Evolutionary conservation across 306 rosid genomes (phyloP), one percentile per base, ranked within the genome.

Genomic region (Lablab purpureus): DNA sequence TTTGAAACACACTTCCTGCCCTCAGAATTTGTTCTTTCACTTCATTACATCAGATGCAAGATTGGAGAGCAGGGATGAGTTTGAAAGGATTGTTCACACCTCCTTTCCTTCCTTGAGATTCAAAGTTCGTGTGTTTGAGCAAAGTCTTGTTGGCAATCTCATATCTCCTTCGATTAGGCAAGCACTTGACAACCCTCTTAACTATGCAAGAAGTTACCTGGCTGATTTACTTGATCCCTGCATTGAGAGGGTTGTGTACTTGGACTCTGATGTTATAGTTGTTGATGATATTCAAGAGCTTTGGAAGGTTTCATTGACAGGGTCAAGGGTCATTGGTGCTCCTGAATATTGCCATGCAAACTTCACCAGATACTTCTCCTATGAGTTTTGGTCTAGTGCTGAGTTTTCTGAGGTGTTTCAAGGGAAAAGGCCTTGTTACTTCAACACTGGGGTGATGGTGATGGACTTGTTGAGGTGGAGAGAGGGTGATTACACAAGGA

Each of bases 391-490:
- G 99, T 87, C 85, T 2, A 86, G 92, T 74, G 25, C 43, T 7
- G 90, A 89, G 78, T 85, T 91, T 37, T 73, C 86, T 8, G 69
- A 76, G 21, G 87, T 63, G 1, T 88, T 94, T 41, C 73, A 60
- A 28, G 88, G 85, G 51, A 87, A 82, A 65, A 89, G 34, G 7
- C 90, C 97, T 0, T 95, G 99, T 54, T 95, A 95, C 80, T 95
- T 95, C 93, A 95, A 95, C 81, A 93, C 98, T 0, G 99, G 98
- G 15, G 99, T 95, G 72, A 95, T 95, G 98, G 84, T 91, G 13
- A 90, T 95, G 89, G 94, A 95, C 67, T 85, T 95, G 83, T 82
- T 46, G 23, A 86, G 56, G 25, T 95, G 99, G 99, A 90, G 94
- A 50, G 54, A 80, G 10, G 95, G 93, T n/a, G 94, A 76, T 0